Percentiles rank a stretch among this genome's conserved stretches.
Conservation (phyloP, 805 yeast species). For the Schwanniomyces polymorphus region DNA sequence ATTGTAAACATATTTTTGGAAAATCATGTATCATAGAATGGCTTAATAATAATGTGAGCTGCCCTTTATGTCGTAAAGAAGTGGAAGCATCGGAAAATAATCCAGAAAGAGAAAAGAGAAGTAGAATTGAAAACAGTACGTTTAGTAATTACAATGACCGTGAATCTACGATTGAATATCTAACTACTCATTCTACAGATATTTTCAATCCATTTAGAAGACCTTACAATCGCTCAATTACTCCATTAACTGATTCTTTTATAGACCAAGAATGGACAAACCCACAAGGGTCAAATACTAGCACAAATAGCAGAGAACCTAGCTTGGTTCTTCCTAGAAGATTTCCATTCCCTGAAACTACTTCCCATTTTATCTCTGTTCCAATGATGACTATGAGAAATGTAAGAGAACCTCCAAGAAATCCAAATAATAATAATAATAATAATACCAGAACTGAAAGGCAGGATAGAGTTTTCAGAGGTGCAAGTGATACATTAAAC, state of each 20-base stretch:
- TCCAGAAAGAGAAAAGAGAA: conserved; percentile 11
- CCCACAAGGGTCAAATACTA: conserved; percentile 12
- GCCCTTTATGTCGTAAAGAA: conserved; percentile 43
- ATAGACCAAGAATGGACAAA: conserved; percentile 36
- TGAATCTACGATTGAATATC: conserved; percentile 20
- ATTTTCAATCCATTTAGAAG: conserved; percentile 38
- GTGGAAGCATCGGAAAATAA: conserved; percentile 25
- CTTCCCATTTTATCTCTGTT: conserved; percentile 4
- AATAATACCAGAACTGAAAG: conserved; percentile 1
- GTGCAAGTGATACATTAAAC: background rate
- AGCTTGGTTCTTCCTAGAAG: conserved; percentile 28
- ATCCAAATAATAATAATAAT: conserved; percentile 1
- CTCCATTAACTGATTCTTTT: conserved; percentile 39
- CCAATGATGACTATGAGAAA: conserved; percentile 2
- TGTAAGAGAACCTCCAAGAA: conserved; percentile 4
- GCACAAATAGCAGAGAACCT: conserved; percentile 18
- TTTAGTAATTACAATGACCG: conserved; percentile 16
- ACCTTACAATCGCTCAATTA: conserved; percentile 32
- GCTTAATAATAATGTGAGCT: conserved; percentile 38
- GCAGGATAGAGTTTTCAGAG: background rate
- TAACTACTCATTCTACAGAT: conserved; percentile 31
- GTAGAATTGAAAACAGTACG: conserved; percentile 11
- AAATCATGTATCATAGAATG: conserved; percentile 41
- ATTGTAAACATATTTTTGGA: conserved; percentile 43
- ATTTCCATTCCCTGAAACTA: conserved; percentile 24